Percentiles rank a stretch among this genome's conserved stretches.
phyloP scores from a whole-genome alignment of 768 basidiomycete genomes.

The Jaapia argillacea region DNA sequence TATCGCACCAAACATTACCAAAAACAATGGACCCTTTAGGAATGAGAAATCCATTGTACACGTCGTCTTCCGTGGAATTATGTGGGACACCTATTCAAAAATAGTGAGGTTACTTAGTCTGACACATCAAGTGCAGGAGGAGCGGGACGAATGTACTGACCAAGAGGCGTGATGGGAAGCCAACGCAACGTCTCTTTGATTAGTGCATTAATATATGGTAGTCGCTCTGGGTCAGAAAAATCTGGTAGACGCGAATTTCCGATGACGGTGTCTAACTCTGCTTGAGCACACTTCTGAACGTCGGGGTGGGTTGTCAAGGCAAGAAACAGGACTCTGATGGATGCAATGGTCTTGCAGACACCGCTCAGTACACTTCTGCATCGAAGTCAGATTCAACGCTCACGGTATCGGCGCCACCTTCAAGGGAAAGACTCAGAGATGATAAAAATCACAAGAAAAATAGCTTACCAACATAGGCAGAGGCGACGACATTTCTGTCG shows the following conservation, averaged over 20 bases:
- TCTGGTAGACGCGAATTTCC: constrained; percentile 23
- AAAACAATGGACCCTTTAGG: constrained; percentile 11
- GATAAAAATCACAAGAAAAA: constrained; percentile 2
- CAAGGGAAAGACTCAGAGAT: constrained; percentile 19
- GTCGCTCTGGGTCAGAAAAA: constrained; percentile 19
- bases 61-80: constrained; percentile 10
- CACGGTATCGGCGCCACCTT: constrained; percentile 32
- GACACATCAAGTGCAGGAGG: not conserved
- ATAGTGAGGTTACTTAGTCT: not conserved
- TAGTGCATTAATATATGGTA: constrained; percentile 28
- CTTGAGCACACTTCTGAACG: constrained; percentile 16
- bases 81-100: constrained; percentile 10
- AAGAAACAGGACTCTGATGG: constrained; percentile 10
- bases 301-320: constrained; percentile 12
- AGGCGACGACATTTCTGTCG: constrained; percentile 5
- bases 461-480: not conserved
- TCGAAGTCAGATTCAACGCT: constrained; percentile 5
- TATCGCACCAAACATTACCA: constrained; percentile 8
- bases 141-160: not conserved
- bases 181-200: constrained; percentile 28
- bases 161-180: constrained; percentile 11
- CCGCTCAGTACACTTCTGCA: not conserved
- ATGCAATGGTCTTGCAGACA: constrained; percentile 7
- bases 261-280: constrained; percentile 26
- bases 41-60: constrained; percentile 10